phyloP scores from a whole-genome alignment of 2,329 filamentous ascomycete species.

The Fusarium sp. region DNA sequence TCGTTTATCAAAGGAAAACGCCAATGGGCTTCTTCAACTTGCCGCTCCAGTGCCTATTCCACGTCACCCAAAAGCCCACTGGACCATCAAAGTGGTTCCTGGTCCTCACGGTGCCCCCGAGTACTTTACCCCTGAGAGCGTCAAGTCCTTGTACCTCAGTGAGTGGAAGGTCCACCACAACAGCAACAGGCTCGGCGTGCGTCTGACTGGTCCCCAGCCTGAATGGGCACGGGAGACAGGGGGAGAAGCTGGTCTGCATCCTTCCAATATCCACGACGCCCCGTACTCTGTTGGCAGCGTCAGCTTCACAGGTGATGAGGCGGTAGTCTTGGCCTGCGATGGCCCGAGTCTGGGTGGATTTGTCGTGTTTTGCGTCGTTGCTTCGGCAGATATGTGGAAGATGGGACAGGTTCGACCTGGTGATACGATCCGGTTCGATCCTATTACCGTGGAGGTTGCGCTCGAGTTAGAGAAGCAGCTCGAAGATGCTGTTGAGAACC shows the following conservation, averaged over 20 bases:
- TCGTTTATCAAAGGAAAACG: too few relatives aligned
- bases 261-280: conserved; percentile 55
- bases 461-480: conserved; percentile 38
- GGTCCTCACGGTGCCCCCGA: conserved; percentile 53
- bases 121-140: conserved; percentile 48
- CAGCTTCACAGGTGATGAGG: conserved; percentile 56
- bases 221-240: conserved; percentile 52
- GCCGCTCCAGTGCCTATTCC: conserved; percentile 35
- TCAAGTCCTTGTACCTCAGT: conserved; percentile 45
- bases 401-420: conserved; percentile 54
- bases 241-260: conserved; percentile 52
- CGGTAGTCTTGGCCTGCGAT: conserved; percentile 52
- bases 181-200: conserved; percentile 53
- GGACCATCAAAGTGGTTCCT: conserved; percentile 49
- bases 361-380: conserved; percentile 51
- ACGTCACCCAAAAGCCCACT: conserved; percentile 37
- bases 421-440: conserved; percentile 48
- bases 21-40: background rate
- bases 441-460: conserved; percentile 42
- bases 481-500: conserved; percentile 32
- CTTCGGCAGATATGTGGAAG: conserved; percentile 54
- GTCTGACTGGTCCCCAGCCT: conserved; percentile 50
- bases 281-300: conserved; percentile 54
- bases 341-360: conserved; percentile 56
- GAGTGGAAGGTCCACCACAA: conserved; percentile 55